phyloP scores from a whole-genome alignment of 2,329 filamentous ascomycete species.

The Pestalotiopsis sp. region DNA sequence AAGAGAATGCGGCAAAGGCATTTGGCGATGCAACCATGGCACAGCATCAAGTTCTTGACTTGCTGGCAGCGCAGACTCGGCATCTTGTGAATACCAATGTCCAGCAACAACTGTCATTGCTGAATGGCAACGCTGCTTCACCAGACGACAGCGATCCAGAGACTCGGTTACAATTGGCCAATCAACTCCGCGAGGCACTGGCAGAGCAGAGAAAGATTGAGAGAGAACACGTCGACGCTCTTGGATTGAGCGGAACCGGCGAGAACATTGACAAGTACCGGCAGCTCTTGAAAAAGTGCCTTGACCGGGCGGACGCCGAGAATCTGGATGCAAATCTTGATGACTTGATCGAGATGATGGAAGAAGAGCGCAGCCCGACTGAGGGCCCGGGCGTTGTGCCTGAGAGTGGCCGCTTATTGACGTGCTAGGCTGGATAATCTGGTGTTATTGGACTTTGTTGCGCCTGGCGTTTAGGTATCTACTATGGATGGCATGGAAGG shows the following conservation, averaged over 20 bases:
- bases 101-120: constrained; percentile 48
- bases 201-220: constrained; percentile 63
- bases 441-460: neutral
- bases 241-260: constrained; percentile 68
- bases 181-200: constrained; percentile 57
- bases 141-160: constrained; percentile 47
- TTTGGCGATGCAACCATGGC: constrained; percentile 50
- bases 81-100: constrained; percentile 53
- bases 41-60: constrained; percentile 48
- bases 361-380: constrained; percentile 38
- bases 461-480: neutral
- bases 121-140: constrained; percentile 41
- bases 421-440: neutral
- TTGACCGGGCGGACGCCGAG: constrained; percentile 66
- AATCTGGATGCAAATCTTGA: constrained; percentile 66
- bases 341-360: constrained; percentile 62
- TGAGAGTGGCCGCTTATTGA: neutral
- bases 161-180: constrained; percentile 57
- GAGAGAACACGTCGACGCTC: constrained; percentile 66
- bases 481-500: neutral
- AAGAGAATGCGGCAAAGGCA: constrained; percentile 51
- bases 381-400: neutral
- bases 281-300: constrained; percentile 65
- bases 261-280: constrained; percentile 76
- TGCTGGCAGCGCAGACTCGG: constrained; percentile 53